These are phyloP conservation scores for Persicaria maculosa DNA, from an alignment of 148 eudicot species.

Conservation along the genomic window DNA sequence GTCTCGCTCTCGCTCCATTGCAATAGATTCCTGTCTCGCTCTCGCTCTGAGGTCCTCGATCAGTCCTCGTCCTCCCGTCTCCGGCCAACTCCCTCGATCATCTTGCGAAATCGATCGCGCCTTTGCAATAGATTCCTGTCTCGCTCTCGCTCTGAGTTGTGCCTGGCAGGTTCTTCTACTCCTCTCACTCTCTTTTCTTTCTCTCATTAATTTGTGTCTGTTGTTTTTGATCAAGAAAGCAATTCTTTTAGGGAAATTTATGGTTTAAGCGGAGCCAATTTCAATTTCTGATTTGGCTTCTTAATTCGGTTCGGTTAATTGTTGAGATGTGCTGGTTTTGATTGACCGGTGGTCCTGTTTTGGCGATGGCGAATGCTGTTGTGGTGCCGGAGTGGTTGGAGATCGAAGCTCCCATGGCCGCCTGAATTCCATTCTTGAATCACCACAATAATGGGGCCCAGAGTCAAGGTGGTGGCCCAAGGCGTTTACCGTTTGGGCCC, in stretches of 20 bases:
- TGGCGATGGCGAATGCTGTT: conserved; percentile 22
- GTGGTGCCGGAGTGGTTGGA: conserved; percentile 78
- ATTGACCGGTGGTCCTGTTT: neutral
- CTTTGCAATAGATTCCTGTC: neutral
- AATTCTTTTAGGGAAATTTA: neutral
- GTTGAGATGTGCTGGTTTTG: conserved; percentile 1
- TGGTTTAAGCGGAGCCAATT: conserved; percentile 6
- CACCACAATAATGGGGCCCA: no score
- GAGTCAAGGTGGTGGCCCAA: no score
- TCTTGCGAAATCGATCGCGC: neutral
- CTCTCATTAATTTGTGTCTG: conserved; percentile 4
- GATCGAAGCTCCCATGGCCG: conserved; percentile 67
- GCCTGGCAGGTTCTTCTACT: conserved; percentile 7
- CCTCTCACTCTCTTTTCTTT: neutral
- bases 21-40: no score
- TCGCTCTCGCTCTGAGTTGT: no score
- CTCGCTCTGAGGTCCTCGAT: no score
- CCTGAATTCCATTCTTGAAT: no score
- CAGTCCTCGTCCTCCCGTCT: conserved; percentile 1
- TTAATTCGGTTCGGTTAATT: neutral
- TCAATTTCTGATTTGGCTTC: neutral
- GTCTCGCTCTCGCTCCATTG: no score
- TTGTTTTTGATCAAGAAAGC: neutral
- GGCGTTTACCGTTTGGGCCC: no score
- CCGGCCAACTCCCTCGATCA: conserved; percentile 1